phyloP scores from a whole-genome alignment of 2,329 filamentous ascomycete species.

The Fusarium multiceps region DNA sequence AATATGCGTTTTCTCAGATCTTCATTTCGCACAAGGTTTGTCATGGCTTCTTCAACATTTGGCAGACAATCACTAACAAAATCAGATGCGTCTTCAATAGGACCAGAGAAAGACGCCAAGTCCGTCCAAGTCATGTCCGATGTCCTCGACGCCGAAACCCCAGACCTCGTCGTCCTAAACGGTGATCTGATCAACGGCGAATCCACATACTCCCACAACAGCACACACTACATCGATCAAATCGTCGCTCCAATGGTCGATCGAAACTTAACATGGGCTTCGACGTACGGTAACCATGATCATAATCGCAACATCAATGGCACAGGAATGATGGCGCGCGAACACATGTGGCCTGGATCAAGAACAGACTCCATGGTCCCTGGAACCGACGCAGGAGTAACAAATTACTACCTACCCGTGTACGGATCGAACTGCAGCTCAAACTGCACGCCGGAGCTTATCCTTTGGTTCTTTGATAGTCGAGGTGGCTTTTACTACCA shows the following conservation, averaged over 20 bases:
- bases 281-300: constrained; percentile 78
- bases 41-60: neutral
- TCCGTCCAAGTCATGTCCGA: constrained; percentile 51
- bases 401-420: constrained; percentile 59
- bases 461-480: constrained; percentile 78
- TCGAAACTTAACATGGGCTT: constrained; percentile 68
- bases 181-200: constrained; percentile 77
- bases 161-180: constrained; percentile 73
- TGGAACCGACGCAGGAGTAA: constrained; percentile 47
- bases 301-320: constrained; percentile 60
- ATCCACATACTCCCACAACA: constrained; percentile 63
- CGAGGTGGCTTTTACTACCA: constrained; percentile 66
- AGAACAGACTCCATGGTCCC: constrained; percentile 43
- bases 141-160: constrained; percentile 50
- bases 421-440: constrained; percentile 48
- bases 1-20: constrained; percentile 36
- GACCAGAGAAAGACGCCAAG: constrained; percentile 52
- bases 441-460: constrained; percentile 51
- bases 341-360: constrained; percentile 39
- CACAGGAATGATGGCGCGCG: constrained; percentile 37
- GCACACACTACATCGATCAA: constrained; percentile 65
- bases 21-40: constrained; percentile 35
- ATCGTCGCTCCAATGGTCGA: constrained; percentile 67
- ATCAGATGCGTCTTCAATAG: constrained; percentile 35
- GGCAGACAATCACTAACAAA: neutral